Percentiles rank a stretch among this genome's conserved stretches.
Conservation (phyloP, 2,329 filamentous ascomycete species). For the Colletotrichum sublineola region DNA sequence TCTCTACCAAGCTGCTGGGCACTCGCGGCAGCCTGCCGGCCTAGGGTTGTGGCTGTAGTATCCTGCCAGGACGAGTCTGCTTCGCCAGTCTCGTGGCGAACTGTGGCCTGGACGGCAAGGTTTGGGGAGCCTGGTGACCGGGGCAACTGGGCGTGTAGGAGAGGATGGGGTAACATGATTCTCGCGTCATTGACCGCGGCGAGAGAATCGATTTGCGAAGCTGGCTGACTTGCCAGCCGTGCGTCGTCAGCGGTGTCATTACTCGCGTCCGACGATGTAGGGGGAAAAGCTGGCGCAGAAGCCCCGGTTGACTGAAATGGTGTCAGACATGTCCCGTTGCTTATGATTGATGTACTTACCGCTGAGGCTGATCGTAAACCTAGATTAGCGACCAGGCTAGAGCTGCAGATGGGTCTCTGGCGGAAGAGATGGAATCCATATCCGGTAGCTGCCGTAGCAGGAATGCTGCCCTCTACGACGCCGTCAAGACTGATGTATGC, state of each 20-base stretch:
- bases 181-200: neutral
- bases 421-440: constrained; percentile 64
- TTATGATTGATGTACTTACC: constrained; percentile 47
- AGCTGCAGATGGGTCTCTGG: constrained; percentile 59
- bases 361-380: constrained; percentile 54
- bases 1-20: neutral
- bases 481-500: constrained; percentile 64
- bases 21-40: neutral
- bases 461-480: constrained; percentile 63
- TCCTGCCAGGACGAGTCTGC: constrained; percentile 25
- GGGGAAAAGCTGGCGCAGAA: neutral
- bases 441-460: constrained; percentile 62
- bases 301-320: neutral
- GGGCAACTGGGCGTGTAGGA: constrained; percentile 19
- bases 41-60: constrained; percentile 4
- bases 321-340: neutral
- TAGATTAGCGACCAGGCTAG: constrained; percentile 55
- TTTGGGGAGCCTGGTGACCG: constrained; percentile 35
- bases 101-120: constrained; percentile 2
- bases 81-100: neutral
- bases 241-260: neutral
- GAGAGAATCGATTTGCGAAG: neutral
- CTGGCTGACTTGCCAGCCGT: constrained; percentile 8
- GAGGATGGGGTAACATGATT: neutral
- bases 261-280: neutral